Percentiles rank a stretch among this genome's conserved stretches.
phyloP scores from a whole-genome alignment of 306 rosid species.

The cucumber (Cucumis sativus) region Cucumber_9930_V3 NC_026657.2:5079501-5080000 shows the following conservation, averaged over 20 bases:
- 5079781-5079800: slow-evolving; percentile 53
- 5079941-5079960: background rate
- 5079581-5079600: slow-evolving; percentile 99
- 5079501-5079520: slow-evolving; percentile 39
- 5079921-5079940: slow-evolving; percentile 34
- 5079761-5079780: slow-evolving; percentile 66
- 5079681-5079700: background rate
- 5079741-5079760: slow-evolving; percentile 97
- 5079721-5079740: background rate
- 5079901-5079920: slow-evolving; percentile 63
- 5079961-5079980: background rate
- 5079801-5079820: slow-evolving; percentile 34
- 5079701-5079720: background rate
- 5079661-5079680: background rate
- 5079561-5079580: slow-evolving; percentile 11
- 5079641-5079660: background rate
- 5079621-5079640: slow-evolving; percentile 46
- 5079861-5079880: slow-evolving; percentile 72
- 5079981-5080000: background rate
- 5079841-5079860: slow-evolving; percentile 63
- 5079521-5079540: background rate
- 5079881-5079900: slow-evolving; percentile 84
- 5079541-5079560: background rate
- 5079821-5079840: slow-evolving; percentile 23
- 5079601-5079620: slow-evolving; percentile 66